Evolutionary conservation across 768 basidiomycete species (phyloP).

Genomic region (Pisolithus albus): DNA sequence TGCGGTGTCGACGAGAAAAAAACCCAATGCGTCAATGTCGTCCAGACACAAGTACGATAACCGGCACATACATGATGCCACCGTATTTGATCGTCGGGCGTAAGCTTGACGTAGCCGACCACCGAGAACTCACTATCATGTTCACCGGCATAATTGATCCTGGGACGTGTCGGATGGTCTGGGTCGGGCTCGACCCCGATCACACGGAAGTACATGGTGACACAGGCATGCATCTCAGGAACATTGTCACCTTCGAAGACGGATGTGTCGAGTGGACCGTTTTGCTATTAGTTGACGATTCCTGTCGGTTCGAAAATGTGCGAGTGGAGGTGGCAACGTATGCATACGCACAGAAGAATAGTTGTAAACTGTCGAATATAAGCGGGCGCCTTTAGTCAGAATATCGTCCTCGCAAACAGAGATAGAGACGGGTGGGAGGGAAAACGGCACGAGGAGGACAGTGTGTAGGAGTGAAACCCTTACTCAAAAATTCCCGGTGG

Average conservation of each 20-base stretch:
- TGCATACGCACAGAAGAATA: constrained; percentile 23
- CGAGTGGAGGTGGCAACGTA: background rate
- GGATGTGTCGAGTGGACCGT: constrained; percentile 31
- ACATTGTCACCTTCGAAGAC: constrained; percentile 48
- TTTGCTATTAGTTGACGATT: constrained; percentile 13
- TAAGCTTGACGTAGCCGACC: constrained; percentile 48
- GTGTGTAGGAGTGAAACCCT: constrained; percentile 18
- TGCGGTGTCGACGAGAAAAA: background rate
- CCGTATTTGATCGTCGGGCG: constrained; percentile 48
- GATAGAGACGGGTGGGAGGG: too few species aligned
- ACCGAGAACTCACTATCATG: constrained; percentile 45
- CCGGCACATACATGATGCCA: constrained; percentile 54
- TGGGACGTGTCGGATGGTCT: constrained; percentile 43
- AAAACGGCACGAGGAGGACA: background rate
- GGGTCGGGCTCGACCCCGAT: constrained; percentile 37
- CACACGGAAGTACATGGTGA: constrained; percentile 43
- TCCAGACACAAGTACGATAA: background rate
- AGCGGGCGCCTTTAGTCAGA: constrained; percentile 4
- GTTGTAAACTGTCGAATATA: constrained; percentile 42
- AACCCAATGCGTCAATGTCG: constrained; percentile 3
- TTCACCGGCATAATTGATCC: constrained; percentile 48
- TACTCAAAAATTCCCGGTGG: constrained; percentile 58
- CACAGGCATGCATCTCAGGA: constrained; percentile 44
- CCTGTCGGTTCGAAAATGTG: background rate
- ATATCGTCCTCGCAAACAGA: too few species aligned